Evolutionary conservation across 2,329 filamentous ascomycete genomes (phyloP).

Genomic region (Colletotrichum sublineola): DNA sequence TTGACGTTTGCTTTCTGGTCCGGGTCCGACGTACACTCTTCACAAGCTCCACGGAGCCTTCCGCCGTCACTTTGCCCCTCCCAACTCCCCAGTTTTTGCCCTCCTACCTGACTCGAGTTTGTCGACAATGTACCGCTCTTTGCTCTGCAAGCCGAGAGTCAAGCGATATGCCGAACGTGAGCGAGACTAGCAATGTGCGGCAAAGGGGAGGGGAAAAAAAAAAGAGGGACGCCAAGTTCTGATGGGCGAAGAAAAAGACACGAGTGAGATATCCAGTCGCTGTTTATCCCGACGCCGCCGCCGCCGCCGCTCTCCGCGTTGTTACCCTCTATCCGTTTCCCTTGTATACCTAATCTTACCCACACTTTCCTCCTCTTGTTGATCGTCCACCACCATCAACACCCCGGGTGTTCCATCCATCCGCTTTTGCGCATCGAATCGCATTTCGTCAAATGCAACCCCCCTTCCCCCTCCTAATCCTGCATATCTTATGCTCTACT

Average conservation of each 20-base stretch:
- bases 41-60: constrained; percentile 1
- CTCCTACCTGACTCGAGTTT: constrained; percentile 34
- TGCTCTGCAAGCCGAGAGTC: constrained; percentile 24
- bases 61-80: constrained; percentile 1
- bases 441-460: constrained; percentile 33
- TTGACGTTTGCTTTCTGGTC: constrained; percentile 36
- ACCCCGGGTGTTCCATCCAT: constrained; percentile 32
- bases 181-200: constrained; percentile 6
- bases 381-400: constrained; percentile 25
- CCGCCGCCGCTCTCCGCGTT: neutral
- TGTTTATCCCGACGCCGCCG: constrained; percentile 10
- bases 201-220: neutral
- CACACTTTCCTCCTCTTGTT: constrained; percentile 39
- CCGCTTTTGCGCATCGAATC: constrained; percentile 35
- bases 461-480: constrained; percentile 25
- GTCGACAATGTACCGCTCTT: constrained; percentile 27
- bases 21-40: constrained; percentile 8
- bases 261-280: constrained; percentile 2
- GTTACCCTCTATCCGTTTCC: constrained; percentile 12
- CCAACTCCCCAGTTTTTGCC: constrained; percentile 24
- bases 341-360: constrained; percentile 30
- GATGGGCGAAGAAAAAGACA: constrained; percentile 3
- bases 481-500: constrained; percentile 19
- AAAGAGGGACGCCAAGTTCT: neutral
- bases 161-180: constrained; percentile 24